Evolutionary conservation across 768 basidiomycete genomes (phyloP).

Genomic region (Auricularia sp.): DNA sequence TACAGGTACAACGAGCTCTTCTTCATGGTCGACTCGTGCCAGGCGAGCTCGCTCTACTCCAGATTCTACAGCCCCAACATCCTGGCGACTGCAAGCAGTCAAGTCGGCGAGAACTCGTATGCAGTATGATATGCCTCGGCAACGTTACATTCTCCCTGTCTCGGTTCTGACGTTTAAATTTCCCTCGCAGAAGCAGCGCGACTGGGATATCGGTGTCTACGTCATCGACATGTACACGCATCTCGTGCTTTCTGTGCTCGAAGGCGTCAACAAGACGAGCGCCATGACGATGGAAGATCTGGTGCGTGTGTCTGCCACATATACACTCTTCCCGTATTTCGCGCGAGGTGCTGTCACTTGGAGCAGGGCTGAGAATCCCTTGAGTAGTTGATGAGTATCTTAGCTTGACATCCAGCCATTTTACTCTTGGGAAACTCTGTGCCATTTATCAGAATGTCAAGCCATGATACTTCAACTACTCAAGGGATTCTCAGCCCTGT

Average conservation of each 20-base stretch:
- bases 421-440: no score
- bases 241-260: slow-evolving; percentile 83
- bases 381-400: no score
- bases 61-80: slow-evolving; percentile 91
- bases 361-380: no score
- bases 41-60: slow-evolving; percentile 92
- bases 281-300: slow-evolving; percentile 71
- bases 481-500: no score
- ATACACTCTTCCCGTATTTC: not conserved
- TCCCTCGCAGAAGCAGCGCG: slow-evolving; percentile 79
- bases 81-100: slow-evolving; percentile 80
- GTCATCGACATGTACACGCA: slow-evolving; percentile 96
- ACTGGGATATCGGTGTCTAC: slow-evolving; percentile 87
- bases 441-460: no score
- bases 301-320: slow-evolving; percentile 34
- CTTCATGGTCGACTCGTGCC: slow-evolving; percentile 98
- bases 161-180: not conserved
- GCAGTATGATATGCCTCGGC: slow-evolving; percentile 45
- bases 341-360: no score
- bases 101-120: slow-evolving; percentile 82
- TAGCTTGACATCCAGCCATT: no score
- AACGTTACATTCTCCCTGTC: slow-evolving; percentile 3
- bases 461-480: no score
- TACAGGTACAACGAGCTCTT: slow-evolving; percentile 86
- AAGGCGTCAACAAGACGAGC: slow-evolving; percentile 85